Base-by-base conservation (phyloP, 2,329 filamentous ascomycete species). In the Fragosphaeria purpurea region DNA sequence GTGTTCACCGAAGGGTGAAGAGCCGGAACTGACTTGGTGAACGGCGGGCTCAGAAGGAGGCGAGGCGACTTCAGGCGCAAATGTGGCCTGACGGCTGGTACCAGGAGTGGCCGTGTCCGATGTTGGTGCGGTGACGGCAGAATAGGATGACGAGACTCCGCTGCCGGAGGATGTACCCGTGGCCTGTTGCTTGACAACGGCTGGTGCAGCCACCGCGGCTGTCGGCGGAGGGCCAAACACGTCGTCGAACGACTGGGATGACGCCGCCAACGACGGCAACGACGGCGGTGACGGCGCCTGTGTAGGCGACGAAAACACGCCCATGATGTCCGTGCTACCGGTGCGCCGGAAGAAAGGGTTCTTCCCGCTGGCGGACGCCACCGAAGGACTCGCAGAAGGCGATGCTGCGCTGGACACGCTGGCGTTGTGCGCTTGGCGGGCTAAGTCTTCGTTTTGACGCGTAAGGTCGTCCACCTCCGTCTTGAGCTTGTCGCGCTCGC, bases 311-410 rank as follows among this genome's bases (percentile, higher is more conserved):
- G 70, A 63, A 54, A 79, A 80, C 11, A 74, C 69, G 41, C 73
- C 71, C 67, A 77, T 74, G 52, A 80, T 74, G 56, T 82, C 76
- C 40, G 78, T 74, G 65, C 80, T 83, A 51, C 73, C 76, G 44
- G 80, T 79, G 44, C 80, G 74, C 61, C 88, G 83, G 72, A 96
- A 96, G 74, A 98, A 98, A 1, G 93, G 93, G 64, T 98, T 98
- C 61, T 89, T 96, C 59, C 78, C 87, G 64, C 84, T 91, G 43
- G 82, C 73, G 3, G 75, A 76, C 40, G 82, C 85, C 48, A 74
- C 73, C 51, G 81, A 76, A 41, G 89, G 88, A 65, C 87, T 94
- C 50, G 75, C 77, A 47, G 62, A 62, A 10, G 72, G 65, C 5
- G 72, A 67, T 10, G 40, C 10, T 71, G 72, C n/a, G n/a, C 44